Evolutionary conservation across 352 stramenopile genomes (phyloP).

Genomic region (Phytophthora multivora): DNA sequence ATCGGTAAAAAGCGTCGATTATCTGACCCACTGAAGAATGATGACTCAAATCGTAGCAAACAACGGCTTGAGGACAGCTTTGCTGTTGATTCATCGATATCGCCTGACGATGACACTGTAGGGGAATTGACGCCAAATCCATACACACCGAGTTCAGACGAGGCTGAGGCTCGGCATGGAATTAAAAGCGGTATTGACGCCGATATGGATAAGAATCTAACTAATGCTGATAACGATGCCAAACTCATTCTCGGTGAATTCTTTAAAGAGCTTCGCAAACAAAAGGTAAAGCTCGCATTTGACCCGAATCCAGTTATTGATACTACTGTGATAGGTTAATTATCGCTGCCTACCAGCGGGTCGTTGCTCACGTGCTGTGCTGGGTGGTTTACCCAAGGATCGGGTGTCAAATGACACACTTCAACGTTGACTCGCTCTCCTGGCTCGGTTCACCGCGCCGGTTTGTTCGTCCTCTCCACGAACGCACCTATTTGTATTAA

Average conservation of each 20-base stretch:
- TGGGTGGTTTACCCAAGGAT: too few relatives aligned
- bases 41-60: background rate
- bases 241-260: background rate
- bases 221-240: background rate
- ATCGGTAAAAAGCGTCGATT: background rate
- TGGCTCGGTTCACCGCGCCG: too few relatives aligned
- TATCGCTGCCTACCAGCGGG: too few relatives aligned
- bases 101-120: background rate
- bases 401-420: too few relatives aligned
- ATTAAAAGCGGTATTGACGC: background rate
- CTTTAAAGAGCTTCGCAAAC: background rate
- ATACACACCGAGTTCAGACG: background rate
- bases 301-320: too few relatives aligned
- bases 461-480: too few relatives aligned
- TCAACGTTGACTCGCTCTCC: too few relatives aligned
- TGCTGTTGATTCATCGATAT: background rate
- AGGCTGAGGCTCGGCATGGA: background rate
- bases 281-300: background rate
- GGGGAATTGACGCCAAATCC: background rate
- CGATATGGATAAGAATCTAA: background rate
- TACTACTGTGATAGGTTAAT: background rate
- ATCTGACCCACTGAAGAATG: background rate
- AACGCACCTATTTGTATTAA: too few relatives aligned
- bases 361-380: too few relatives aligned
- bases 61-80: background rate